Base-by-base conservation (phyloP, 495 filamentous ascomycete species). In the Aspergillus carlsbadensis region DNA sequence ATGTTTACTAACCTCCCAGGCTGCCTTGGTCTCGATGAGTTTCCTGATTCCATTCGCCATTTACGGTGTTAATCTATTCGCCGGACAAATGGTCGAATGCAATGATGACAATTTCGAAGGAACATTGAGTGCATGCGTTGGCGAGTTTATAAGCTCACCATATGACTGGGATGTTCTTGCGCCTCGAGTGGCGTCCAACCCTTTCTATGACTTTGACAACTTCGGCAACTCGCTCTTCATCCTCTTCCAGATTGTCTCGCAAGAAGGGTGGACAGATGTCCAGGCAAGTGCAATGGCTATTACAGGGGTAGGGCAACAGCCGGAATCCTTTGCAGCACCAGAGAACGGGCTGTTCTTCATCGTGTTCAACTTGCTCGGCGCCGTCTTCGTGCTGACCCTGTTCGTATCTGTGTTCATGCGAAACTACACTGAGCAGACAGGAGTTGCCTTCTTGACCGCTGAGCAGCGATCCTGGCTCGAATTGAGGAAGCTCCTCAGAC, bases 341-440 rank as follows among this genome's bases (percentile, higher is more conserved):
- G 91, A 86, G 20, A 96, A 98, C 60, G 93, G 89, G 2, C 60
- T 97, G 20, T 98, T 96, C 81, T 96, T 98, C 70, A 84, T 99
- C 45, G 81, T 90, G 11, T 99, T 98, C 84, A 99, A 99, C 70
- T 82, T 99, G 60, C 81, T 99, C 55, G 92, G 91, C 21, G 90
- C 95, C 2, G 95, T 99, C 65, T 99, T 99, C 76, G 90, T 99
- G 47, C 78, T 99, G 71, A 99, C 95, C 2, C 77, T 99, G 65
- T 99, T 99, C 68, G 94, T 98, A 33, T 97, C 94, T 58, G 94
- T 99, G 45, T 99, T 99, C 70, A 99, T 99, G 95, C 89, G 94
- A 41, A 98, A 95, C 69, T 98, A 98, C 75, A 98, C 94, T 3
- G 94, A 99, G 74, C 92, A 98, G 70, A 99, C 94, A 10, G 94